Evolutionary conservation across 1,284 basidiomycete genomes (phyloP), one percentile per base, ranked within the genome.

Genomic region (Leucoagaricus sp.): DNA sequence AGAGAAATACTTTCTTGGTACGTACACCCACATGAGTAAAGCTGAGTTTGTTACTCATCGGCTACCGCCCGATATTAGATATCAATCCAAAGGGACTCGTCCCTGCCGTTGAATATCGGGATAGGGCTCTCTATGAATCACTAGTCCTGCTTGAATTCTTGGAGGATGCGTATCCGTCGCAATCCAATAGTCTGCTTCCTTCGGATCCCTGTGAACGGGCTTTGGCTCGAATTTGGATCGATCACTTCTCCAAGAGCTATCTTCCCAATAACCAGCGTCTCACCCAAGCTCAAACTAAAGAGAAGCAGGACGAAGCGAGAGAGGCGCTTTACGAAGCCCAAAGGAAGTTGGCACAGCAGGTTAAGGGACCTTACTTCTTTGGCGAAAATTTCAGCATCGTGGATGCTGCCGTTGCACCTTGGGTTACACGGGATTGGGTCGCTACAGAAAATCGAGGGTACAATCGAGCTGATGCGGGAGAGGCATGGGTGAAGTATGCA

Each of bases 71-170:
- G n/a, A 36, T 12, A 12, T 9, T 36, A 78, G 84, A 77, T 19
- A 81, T 88, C 60, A 87, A 86, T 60, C 85, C 86, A 0, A 86
- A 85, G 65, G 86, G 87, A 3, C 79, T 89, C 31, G 86, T 89
- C 3, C 87, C 86, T 0, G 81, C 84, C 0, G 67, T 86, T 41
- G 81, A 81, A 56, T 82, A 81, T 67, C 72, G 81, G 49, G 82
- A 81, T 23, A 78, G 75, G 53, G 78, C 83, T 1, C 67, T 87
- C 10, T 83, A 86, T 69, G 85, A 87, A 62, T 85, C 82, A 3
- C 73, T 83, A 51, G 72, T 86, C 52, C 69, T 86, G 40, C 76
- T 77, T 67, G 83, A 86, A 65, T 85, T 85, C 69, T 73, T 87
- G 59, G 84, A 86, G 61, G 84, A 86, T 38, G 77, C 77, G 1